Conservation (phyloP, 441 rosid genomes). For the Rhodomyrtus psidioides region DNA sequence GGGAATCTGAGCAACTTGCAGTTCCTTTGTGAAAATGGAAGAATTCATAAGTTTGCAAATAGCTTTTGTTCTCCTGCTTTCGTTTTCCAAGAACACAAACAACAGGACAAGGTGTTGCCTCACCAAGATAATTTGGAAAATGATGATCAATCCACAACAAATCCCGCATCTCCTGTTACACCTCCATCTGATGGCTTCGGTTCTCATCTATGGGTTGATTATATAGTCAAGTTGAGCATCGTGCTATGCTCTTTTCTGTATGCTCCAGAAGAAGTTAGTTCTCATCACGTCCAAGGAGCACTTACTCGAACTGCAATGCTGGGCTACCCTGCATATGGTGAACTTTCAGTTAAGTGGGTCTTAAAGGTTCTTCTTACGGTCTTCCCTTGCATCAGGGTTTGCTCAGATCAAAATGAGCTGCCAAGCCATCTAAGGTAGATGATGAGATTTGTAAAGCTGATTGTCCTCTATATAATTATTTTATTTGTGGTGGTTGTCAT, state of each 20-base stretch:
- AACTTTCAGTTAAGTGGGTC: conserved; percentile 73
- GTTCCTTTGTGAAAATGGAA: conserved; percentile 75
- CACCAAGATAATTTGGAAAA: conserved; percentile 17
- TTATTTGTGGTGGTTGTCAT: background rate
- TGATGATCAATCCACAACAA: conserved; percentile 10
- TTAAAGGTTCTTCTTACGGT: conserved; percentile 55
- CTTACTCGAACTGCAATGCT: conserved; percentile 25
- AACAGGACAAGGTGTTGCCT: conserved; percentile 23
- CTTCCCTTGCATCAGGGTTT: conserved; percentile 70
- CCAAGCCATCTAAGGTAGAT: conserved; percentile 54
- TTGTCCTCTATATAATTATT: background rate
- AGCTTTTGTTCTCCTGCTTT: conserved; percentile 76
- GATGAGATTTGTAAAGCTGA: background rate
- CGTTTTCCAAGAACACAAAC: conserved; percentile 51
- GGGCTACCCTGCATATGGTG: conserved; percentile 45
- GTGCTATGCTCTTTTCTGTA: conserved; percentile 59
- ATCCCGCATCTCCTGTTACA: conserved; percentile 12
- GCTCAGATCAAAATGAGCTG: conserved; percentile 51
- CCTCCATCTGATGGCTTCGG: conserved; percentile 23
- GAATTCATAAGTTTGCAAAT: conserved; percentile 78
- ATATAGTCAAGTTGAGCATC: conserved; percentile 43
- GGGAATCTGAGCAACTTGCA: conserved; percentile 73
- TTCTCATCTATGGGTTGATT: conserved; percentile 47
- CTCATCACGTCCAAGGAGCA: conserved; percentile 25
- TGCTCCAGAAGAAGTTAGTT: conserved; percentile 36